Conservation (phyloP, 495 filamentous ascomycete species). For the Entonaema liquescens region DNA sequence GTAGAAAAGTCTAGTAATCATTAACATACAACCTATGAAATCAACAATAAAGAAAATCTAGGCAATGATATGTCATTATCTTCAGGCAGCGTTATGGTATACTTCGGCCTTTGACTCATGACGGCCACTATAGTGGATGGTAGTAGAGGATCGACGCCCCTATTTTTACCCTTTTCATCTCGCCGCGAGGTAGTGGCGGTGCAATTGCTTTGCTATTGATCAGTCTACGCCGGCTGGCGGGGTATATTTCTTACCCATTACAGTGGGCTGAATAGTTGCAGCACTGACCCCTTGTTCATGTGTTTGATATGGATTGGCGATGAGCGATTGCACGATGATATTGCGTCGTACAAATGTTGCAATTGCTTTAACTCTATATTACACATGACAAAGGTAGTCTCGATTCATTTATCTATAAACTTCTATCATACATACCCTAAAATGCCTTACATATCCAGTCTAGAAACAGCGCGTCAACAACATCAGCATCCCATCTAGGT, state of each 20-base stretch:
- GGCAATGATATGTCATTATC: neutral
- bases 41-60: neutral
- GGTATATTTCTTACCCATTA: too few relatives aligned
- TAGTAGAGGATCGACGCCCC: neutral
- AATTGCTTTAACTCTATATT: too few relatives aligned
- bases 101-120: neutral
- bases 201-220: neutral
- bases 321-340: too few relatives aligned
- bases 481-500: conserved; percentile 26
- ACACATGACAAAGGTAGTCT: too few relatives aligned
- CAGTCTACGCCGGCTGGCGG: too few relatives aligned
- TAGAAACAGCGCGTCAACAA: conserved; percentile 21
- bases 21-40: neutral
- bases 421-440: neutral
- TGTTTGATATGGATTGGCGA: too few relatives aligned
- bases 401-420: neutral
- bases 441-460: conserved; percentile 1
- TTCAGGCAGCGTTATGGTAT: neutral
- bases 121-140: neutral
- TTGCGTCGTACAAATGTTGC: too few relatives aligned
- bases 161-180: conserved; percentile 1
- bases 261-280: too few relatives aligned
- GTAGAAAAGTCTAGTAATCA: neutral
- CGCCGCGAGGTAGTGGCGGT: neutral
- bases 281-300: too few relatives aligned